phyloP scores from a whole-genome alignment of 768 basidiomycete genomes.

The Paxillus involutus region DNA sequence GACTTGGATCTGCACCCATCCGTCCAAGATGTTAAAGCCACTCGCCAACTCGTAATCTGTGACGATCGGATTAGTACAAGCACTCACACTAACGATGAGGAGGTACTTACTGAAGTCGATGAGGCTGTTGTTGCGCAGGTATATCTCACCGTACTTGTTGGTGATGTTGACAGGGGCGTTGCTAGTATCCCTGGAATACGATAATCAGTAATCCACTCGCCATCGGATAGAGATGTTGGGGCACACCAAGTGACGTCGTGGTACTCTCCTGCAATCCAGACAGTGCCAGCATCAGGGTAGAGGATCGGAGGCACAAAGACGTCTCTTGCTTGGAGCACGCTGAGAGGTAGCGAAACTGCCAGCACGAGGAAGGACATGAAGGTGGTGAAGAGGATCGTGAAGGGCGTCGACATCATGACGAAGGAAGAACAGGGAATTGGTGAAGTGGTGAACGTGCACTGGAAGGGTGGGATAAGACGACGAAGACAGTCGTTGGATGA shows the following conservation, averaged over 20 bases:
- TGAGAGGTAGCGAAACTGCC: slow-evolving; percentile 9
- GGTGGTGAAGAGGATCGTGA: slow-evolving; percentile 15
- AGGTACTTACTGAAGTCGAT: slow-evolving; percentile 26
- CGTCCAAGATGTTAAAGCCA: slow-evolving; percentile 30
- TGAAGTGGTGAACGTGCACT: no score
- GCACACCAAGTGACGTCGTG: slow-evolving; percentile 33
- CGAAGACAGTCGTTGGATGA: neutral
- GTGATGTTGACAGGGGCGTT: slow-evolving; percentile 31
- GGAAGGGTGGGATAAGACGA: slow-evolving; percentile 9
- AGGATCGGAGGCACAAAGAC: slow-evolving; percentile 28
- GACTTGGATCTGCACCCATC: slow-evolving; percentile 24
- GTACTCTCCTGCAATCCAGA: slow-evolving; percentile 21
- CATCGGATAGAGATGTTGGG: neutral
- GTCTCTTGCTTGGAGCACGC: slow-evolving; percentile 10
- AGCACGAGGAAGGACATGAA: slow-evolving; percentile 14
- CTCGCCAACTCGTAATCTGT: slow-evolving; percentile 24
- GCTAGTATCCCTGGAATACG: slow-evolving; percentile 29
- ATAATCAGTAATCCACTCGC: neutral
- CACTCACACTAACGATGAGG: neutral
- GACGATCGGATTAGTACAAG: slow-evolving; percentile 3
- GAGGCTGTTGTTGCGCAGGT: slow-evolving; percentile 21
- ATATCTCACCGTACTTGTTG: slow-evolving; percentile 27
- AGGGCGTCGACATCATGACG: slow-evolving; percentile 5
- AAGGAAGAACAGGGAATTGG: neutral
- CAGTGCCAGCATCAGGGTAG: slow-evolving; percentile 20